Percentiles rank a stretch among this genome's conserved stretches.
These are phyloP conservation scores for Ophiognomonia clavigignenti-juglandacearum DNA, from an alignment of 2,329 filamentous ascomycete species.

Conservation along the genomic window DNA sequence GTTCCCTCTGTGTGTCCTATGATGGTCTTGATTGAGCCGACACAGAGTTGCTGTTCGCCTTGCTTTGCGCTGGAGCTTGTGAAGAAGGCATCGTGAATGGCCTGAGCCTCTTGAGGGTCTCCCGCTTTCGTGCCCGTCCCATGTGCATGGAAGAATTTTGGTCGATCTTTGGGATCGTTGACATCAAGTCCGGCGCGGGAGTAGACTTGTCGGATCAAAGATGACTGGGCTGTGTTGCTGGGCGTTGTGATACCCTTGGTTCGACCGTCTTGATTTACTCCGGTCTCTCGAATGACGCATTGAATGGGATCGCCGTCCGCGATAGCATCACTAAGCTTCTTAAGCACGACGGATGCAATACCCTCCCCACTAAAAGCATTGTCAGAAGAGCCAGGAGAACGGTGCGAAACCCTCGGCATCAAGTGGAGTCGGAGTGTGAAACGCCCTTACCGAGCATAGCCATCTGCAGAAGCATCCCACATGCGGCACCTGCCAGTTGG, in stretches of 20 bases:
- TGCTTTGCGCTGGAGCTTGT: no score
- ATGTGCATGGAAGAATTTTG: constrained; percentile 43
- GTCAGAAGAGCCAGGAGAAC: no score
- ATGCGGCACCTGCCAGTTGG: constrained; percentile 20
- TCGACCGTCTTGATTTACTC: constrained; percentile 44
- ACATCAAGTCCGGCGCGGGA: constrained; percentile 34
- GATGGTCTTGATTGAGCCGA: constrained; percentile 28
- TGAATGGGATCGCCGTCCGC: constrained; percentile 41
- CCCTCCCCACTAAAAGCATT: no score
- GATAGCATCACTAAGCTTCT: constrained; percentile 44
- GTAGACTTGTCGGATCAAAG: constrained; percentile 40
- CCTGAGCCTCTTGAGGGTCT: constrained; percentile 37
- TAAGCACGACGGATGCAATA: constrained; percentile 44
- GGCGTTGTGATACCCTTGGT: constrained; percentile 51
- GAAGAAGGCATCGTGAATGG: constrained; percentile 37
- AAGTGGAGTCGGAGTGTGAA: no score
- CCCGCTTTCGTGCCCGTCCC: constrained; percentile 34
- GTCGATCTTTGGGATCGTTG: constrained; percentile 25
- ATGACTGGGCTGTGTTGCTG: constrained; percentile 36
- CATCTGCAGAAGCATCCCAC: constrained; percentile 47
- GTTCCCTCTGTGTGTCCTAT: constrained; percentile 37
- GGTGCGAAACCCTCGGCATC: no score
- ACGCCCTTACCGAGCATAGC: constrained; percentile 53
- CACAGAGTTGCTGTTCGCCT: constrained; percentile 21
- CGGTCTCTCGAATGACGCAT: constrained; percentile 42